phyloP scores from a whole-genome alignment of 2,329 filamentous ascomycete species.

The Sarocladium brachiariae region DNA sequence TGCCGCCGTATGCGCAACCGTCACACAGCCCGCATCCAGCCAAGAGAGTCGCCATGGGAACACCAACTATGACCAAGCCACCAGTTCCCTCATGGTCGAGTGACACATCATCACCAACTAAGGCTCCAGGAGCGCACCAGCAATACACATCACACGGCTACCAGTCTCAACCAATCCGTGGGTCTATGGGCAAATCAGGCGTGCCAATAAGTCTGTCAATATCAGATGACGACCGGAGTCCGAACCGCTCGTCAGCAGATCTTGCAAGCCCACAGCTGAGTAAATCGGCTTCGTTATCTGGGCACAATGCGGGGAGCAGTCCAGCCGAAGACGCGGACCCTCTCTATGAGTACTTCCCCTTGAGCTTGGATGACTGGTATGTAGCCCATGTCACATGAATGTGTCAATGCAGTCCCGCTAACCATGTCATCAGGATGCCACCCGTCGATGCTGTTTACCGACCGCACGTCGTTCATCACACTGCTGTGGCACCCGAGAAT shows the following conservation, averaged over 20 bases:
- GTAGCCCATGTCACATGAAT: conserved; percentile 16
- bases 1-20: conserved; percentile 28
- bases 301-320: conserved; percentile 44
- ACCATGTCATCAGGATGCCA: conserved; percentile 53
- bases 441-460: conserved; percentile 86
- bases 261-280: conserved; percentile 43
- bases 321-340: conserved; percentile 72
- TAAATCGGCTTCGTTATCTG: conserved; percentile 29
- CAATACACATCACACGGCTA: neutral
- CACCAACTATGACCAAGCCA: conserved; percentile 40
- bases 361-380: conserved; percentile 82
- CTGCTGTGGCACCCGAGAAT: conserved; percentile 60
- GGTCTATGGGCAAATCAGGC: conserved; percentile 11
- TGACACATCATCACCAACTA: conserved; percentile 24
- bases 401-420: conserved; percentile 6
- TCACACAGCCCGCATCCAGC: conserved; percentile 38
- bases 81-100: conserved; percentile 46
- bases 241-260: conserved; percentile 43
- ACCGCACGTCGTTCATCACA: conserved; percentile 91
- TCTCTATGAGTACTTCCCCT: conserved; percentile 90
- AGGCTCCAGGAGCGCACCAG: conserved; percentile 11
- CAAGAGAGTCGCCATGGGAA: conserved; percentile 44
- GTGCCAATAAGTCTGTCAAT: conserved; percentile 46
- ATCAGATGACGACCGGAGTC: conserved; percentile 54
- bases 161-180: conserved; percentile 8